Evolutionary conservation across 345 rosid genomes (phyloP).

Genomic region (Physaria fendleri): DNA sequence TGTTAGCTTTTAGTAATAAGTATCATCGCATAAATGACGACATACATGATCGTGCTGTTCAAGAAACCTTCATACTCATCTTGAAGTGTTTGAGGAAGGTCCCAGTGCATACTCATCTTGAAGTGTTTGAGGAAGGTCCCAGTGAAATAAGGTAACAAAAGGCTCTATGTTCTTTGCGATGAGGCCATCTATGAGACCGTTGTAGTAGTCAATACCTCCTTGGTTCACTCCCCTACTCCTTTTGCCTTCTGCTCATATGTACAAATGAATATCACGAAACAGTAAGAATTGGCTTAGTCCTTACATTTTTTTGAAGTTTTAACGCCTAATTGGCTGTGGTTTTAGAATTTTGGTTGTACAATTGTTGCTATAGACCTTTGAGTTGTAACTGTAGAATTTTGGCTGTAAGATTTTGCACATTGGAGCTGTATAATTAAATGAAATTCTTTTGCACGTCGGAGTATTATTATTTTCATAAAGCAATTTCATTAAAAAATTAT

Average conservation of each 20-base stretch:
- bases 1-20: background rate
- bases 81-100: conserved; percentile 43
- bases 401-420: too few species aligned
- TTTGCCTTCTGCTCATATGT: conserved; percentile 33
- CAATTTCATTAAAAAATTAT: too few species aligned
- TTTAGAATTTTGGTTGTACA: too few species aligned
- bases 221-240: conserved; percentile 32
- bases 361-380: too few species aligned
- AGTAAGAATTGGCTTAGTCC: too few species aligned
- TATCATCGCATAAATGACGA: background rate
- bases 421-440: too few species aligned
- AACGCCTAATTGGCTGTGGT: too few species aligned
- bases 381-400: too few species aligned
- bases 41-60: conserved; percentile 36
- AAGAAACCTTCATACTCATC: conserved; percentile 43
- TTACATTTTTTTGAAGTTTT: too few species aligned
- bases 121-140: conserved; percentile 47
- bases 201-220: conserved; percentile 36
- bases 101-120: conserved; percentile 44
- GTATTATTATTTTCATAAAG: too few species aligned
- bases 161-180: conserved; percentile 27
- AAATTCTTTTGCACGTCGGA: too few species aligned
- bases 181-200: conserved; percentile 38
- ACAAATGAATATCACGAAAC: too few species aligned
- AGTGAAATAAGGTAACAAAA: conserved; percentile 39